A percentile compares a stretch with the other conserved stretches of the same genome.
These are phyloP conservation scores for Xylariaceae sp. DNA, from an alignment of 2,329 filamentous ascomycete species.

Conservation along the genomic window DNA sequence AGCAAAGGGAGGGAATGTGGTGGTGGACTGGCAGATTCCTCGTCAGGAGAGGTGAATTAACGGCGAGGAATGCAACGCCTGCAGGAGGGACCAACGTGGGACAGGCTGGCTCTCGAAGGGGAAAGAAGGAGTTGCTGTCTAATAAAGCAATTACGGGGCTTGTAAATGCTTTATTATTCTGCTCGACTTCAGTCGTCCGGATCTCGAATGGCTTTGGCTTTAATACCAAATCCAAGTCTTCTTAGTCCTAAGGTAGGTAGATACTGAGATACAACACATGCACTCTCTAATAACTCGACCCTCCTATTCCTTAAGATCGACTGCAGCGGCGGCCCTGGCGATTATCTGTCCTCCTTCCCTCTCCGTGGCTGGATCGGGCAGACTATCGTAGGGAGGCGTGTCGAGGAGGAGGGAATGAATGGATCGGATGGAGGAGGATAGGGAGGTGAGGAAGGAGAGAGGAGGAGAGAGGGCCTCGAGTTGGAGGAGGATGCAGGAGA, in stretches of 20 bases:
- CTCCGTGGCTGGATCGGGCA: conserved; percentile 35
- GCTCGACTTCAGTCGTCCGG: conserved; percentile 19
- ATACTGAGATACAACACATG: too few relatives aligned
- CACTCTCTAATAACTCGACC: conserved; percentile 9
- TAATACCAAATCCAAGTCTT: too few relatives aligned
- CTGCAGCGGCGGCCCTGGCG: conserved; percentile 19
- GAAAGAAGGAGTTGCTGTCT: conserved; percentile 23
- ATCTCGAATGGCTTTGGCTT: background rate
- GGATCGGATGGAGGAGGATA: conserved; percentile 42
- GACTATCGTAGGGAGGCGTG: conserved; percentile 37
- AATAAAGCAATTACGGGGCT: conserved; percentile 24
- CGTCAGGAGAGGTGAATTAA: conserved; percentile 21
- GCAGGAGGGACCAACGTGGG: conserved; percentile 19
- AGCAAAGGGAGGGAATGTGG: conserved; percentile 25
- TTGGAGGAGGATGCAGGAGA: conserved; percentile 52
- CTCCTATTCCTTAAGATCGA: conserved; percentile 25
- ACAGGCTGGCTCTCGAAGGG: conserved; percentile 17
- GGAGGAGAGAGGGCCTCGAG: conserved; percentile 39
- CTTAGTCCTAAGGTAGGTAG: too few relatives aligned
- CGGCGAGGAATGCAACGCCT: conserved; percentile 34
- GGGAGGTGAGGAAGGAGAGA: conserved; percentile 23
- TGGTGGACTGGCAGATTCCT: conserved; percentile 28
- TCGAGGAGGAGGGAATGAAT: conserved; percentile 50
- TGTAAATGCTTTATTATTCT: conserved; percentile 16
- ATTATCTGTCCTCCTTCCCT: conserved; percentile 33